Conservation (phyloP, 257 asterid species). For the Schizonepeta tenuifolia region DNA sequence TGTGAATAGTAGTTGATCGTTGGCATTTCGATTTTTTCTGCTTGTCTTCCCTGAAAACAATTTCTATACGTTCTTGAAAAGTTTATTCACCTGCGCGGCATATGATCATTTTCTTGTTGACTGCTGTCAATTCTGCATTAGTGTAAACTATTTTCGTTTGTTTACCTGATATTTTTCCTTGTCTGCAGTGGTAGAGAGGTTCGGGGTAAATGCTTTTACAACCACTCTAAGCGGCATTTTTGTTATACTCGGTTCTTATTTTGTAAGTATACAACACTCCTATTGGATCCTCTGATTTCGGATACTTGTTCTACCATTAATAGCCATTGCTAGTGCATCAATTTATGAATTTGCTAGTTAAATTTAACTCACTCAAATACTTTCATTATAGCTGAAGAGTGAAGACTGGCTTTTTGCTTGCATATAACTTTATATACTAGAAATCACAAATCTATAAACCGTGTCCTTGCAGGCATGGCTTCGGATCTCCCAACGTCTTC, state of each 20-base stretch:
- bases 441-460: not conserved
- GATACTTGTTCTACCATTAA: not conserved
- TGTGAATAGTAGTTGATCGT: not conserved
- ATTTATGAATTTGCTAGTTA: conserved; percentile 1
- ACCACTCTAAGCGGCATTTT: conserved; percentile 43
- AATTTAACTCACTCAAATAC: not conserved
- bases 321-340: not conserved
- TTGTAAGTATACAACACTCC: conserved; percentile 53
- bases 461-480: conserved; percentile 77
- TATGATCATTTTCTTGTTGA: conserved; percentile 1
- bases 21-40: not conserved
- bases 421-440: no score
- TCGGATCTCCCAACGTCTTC: conserved; percentile 69
- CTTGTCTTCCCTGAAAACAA: not conserved
- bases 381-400: not conserved
- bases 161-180: conserved; percentile 23
- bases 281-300: not conserved
- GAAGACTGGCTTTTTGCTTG: not conserved
- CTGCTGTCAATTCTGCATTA: conserved; percentile 1
- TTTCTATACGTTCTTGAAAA: not conserved
- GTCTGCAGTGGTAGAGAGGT: conserved; percentile 57
- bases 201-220: conserved; percentile 61
- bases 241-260: conserved; percentile 56
- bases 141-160: not conserved
- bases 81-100: not conserved